Percentiles rank a stretch among this genome's conserved stretches.
phyloP scores from a whole-genome alignment of 2,329 filamentous ascomycete genomes.

The Fusarium denticulatum region DNA sequence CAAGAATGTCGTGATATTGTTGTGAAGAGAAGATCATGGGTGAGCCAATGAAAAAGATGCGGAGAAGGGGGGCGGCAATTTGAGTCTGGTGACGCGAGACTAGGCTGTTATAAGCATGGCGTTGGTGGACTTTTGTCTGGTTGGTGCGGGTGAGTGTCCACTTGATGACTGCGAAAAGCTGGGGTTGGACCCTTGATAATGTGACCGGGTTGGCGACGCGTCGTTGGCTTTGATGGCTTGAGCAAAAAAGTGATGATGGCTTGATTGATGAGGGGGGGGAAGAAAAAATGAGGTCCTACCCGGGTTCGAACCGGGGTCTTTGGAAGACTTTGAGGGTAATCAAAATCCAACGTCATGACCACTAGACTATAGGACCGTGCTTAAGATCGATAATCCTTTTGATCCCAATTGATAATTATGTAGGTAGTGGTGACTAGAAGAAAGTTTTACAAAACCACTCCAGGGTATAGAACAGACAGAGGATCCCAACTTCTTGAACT shows the following conservation, averaged over 20 bases:
- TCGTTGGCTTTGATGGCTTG: neutral
- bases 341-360: conserved; percentile 30
- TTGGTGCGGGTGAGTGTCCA: neutral
- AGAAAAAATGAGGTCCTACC: conserved; percentile 20
- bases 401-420: rapidly evolving
- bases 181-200: neutral
- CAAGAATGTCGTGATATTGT: neutral
- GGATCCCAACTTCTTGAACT: rapidly evolving
- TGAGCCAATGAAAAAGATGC: neutral
- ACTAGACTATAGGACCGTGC: conserved; percentile 25
- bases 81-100: neutral
- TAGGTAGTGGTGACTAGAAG: rapidly evolving
- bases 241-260: neutral
- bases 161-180: neutral
- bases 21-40: neutral
- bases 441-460: rapidly evolving
- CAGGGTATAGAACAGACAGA: neutral
- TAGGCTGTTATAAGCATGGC: neutral
- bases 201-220: neutral
- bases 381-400: rapidly evolving
- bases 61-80: neutral
- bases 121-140: neutral
- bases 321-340: conserved; percentile 8
- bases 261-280: too few species aligned
- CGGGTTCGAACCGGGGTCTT: conserved; percentile 30